Conservation (phyloP, 257 asterid species). For the Nicotiana tabacum region DNA sequence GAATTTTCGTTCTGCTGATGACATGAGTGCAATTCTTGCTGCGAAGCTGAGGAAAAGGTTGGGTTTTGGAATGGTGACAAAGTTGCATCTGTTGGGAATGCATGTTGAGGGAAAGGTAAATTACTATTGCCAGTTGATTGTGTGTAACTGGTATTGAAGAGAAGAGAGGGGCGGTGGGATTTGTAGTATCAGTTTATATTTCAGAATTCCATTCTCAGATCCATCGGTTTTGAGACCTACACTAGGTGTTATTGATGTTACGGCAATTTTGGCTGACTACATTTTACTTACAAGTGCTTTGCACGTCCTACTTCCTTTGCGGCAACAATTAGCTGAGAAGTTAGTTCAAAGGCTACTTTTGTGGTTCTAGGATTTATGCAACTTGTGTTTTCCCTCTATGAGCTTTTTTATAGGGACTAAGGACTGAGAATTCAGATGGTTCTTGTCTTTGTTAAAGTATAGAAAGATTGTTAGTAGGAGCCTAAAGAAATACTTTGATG, state of each 20-base stretch:
- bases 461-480: background rate
- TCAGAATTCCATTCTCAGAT: background rate
- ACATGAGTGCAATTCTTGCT: conserved; percentile 82
- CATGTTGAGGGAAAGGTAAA: conserved; percentile 95
- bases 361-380: background rate
- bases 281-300: background rate
- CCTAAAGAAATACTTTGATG: background rate
- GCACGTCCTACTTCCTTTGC: background rate
- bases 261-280: background rate
- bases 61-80: conserved; percentile 90
- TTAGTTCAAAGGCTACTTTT: background rate
- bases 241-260: background rate
- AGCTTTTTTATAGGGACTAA: background rate
- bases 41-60: conserved; percentile 71
- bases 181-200: background rate
- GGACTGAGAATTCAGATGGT: background rate
- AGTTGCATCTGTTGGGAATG: conserved; percentile 85
- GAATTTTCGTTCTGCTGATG: conserved; percentile 76
- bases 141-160: background rate
- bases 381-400: background rate
- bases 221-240: background rate
- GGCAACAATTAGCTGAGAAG: background rate
- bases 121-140: background rate
- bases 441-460: background rate
- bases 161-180: background rate